phyloP scores from a whole-genome alignment of 31 red algal genomes.

The Asparagopsis taxiformis region DNA sequence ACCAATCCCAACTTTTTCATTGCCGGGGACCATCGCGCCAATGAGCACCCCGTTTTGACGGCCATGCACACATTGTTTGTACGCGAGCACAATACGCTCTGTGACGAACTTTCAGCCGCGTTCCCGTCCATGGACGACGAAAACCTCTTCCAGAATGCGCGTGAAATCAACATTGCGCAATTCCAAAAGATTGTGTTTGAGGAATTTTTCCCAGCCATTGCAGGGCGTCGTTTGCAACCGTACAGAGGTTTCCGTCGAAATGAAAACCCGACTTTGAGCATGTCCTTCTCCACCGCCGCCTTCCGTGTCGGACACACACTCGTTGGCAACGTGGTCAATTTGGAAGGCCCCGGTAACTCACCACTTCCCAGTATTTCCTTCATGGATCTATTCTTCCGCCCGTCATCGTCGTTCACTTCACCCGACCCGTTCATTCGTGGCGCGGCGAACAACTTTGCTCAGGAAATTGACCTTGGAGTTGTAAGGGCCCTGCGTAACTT shows the following conservation, averaged over 20 bases:
- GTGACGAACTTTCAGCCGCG: conserved; percentile 2
- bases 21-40: conserved; percentile 64
- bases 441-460: conserved; percentile 19
- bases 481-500: conserved; percentile 44
- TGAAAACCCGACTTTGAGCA: conserved; percentile 12
- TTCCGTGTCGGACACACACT: conserved; percentile 43
- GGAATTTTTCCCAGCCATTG: conserved; percentile 28
- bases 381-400: conserved; percentile 41
- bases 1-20: conserved; percentile 24
- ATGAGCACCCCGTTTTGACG: conserved; percentile 62
- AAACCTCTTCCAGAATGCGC: conserved; percentile 42
- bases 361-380: neutral
- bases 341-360: conserved; percentile 3
- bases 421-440: conserved; percentile 63
- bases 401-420: neutral
- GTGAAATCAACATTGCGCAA: conserved; percentile 17
- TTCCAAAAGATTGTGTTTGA: conserved; percentile 38
- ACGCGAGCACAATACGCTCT: conserved; percentile 65
- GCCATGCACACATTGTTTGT: conserved; percentile 66
- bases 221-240: conserved; percentile 5
- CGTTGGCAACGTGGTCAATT: conserved; percentile 30
- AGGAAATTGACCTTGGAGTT: conserved; percentile 72
- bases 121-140: conserved; percentile 55
- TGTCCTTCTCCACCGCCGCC: conserved; percentile 30
- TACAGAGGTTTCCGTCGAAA: conserved; percentile 19